These are phyloP conservation scores for Tricholoma sp. DNA, from an alignment of 768 basidiomycete genomes.

Conservation along the genomic window DNA sequence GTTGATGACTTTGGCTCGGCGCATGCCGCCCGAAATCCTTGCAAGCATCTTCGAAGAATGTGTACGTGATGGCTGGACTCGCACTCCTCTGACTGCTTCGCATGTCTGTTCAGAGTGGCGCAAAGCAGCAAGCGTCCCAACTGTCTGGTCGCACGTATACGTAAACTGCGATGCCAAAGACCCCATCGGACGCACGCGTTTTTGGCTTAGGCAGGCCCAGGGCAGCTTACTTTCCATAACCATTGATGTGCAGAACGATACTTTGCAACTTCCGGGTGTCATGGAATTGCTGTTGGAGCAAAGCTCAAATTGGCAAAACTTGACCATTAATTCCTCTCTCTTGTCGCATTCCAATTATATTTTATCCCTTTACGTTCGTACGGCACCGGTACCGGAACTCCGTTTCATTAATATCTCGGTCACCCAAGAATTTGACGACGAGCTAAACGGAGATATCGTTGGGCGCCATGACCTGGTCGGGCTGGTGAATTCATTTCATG, in stretches of 20 bases:
- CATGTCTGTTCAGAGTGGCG: constrained; percentile 61
- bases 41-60: constrained; percentile 50
- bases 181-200: constrained; percentile 34
- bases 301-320: constrained; percentile 37
- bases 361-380: constrained; percentile 28
- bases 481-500: constrained; percentile 23
- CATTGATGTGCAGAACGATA: constrained; percentile 30
- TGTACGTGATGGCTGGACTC: constrained; percentile 45
- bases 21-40: constrained; percentile 50
- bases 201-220: constrained; percentile 48
- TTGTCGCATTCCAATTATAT: constrained; percentile 34
- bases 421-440: constrained; percentile 23
- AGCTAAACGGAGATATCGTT: constrained; percentile 10
- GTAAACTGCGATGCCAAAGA: constrained; percentile 41
- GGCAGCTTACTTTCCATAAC: constrained; percentile 40
- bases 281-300: constrained; percentile 36
- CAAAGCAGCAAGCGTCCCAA: constrained; percentile 43
- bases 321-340: constrained; percentile 35
- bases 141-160: constrained; percentile 54
- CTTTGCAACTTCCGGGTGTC: constrained; percentile 24
- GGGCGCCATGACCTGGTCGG: constrained; percentile 19
- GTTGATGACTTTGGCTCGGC: constrained; percentile 50
- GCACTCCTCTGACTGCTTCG: constrained; percentile 49
- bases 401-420: constrained; percentile 24
- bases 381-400: constrained; percentile 34